Evolutionary conservation across 1,284 basidiomycete species (phyloP), one percentile per base, ranked within the genome.

Genomic region (Gomphus bonarii): DNA sequence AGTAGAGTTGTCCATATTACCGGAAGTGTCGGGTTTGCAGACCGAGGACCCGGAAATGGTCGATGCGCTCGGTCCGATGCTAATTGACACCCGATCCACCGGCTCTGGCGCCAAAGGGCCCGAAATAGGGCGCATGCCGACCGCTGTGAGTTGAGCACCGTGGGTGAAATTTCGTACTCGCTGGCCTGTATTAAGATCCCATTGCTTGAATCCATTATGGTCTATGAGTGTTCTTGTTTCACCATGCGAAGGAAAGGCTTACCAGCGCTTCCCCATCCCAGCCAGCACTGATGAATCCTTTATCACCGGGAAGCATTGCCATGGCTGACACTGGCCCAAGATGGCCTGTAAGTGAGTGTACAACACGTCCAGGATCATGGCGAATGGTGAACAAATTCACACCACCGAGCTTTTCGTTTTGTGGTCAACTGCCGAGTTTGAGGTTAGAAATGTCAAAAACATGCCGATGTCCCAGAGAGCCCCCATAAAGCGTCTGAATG

Each of bases 111-210:
- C 40, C 8, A 35, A 28, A 28, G 57, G 57, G 66, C 65, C 47
- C 68, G 67, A 64, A 57, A 77, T 66, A 3, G 95, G 94, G 55
- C 91, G 80, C 31, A 97, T 79, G 18, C 86, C 82, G 44, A 98
- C 72, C 12, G 85, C 82, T 3, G 91, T 85, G 11, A 99, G 80
- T 67, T 98, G 95, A 2, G 92, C 84, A 28, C 87, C 85, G 66
- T 97, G 92, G 0, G 87, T 81, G 65, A 91, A 98, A 42, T 78
- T 82, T 47, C 94, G 82, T 5, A 87, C 79, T 35, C 77, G 74
- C 63, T 91, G 80, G 1, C 97, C 97, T 0, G 88, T 95, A 66
- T 99, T 91, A 50, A 99, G 77, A 71, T 99, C 95, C 95, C 97
- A 99, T 82, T 97, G 90, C 91, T 97, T 67, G 16, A n/a, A 40